A percentile compares a stretch with the other conserved stretches of the same genome.
phyloP scores from a whole-genome alignment of 257 asterid genomes.

The Solanum chilense region DNA sequence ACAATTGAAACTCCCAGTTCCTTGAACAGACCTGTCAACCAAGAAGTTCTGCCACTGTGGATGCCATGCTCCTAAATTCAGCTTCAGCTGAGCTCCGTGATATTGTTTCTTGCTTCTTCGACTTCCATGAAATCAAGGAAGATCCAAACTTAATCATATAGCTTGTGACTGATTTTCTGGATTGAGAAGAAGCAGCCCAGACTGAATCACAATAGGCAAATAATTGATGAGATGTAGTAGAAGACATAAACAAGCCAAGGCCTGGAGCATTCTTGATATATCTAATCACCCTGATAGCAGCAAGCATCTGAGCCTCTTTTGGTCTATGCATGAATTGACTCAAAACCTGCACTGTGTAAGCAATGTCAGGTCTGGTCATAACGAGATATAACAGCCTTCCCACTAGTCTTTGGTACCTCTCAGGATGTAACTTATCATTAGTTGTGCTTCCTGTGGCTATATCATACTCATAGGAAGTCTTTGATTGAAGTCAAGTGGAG shows the following conservation, averaged over 20 bases:
- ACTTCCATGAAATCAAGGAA: not conserved
- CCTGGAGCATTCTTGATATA: not conserved
- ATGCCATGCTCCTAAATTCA: not conserved
- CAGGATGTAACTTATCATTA: not conserved
- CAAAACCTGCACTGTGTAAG: not conserved
- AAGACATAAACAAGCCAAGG: not conserved
- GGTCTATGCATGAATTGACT: not conserved
- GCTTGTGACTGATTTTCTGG: not conserved
- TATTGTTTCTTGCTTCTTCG: not conserved
- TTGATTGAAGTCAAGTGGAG: not conserved
- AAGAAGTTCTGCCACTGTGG: not conserved
- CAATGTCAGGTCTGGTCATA: not conserved
- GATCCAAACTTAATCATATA: not conserved
- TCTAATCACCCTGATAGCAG: not conserved
- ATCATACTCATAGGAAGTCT: not conserved
- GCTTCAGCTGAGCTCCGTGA: not conserved
- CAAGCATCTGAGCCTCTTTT: not conserved
- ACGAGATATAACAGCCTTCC: not conserved
- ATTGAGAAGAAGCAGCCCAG: not conserved
- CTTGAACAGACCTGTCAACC: not conserved
- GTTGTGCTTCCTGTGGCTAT: not conserved
- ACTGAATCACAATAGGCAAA: not conserved
- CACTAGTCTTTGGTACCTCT: not conserved
- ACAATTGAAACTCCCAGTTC: not conserved
- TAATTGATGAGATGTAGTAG: not conserved